Base-by-base conservation (phyloP, 139 green algal genomes). In the Picochlorum sp. region DNA sequence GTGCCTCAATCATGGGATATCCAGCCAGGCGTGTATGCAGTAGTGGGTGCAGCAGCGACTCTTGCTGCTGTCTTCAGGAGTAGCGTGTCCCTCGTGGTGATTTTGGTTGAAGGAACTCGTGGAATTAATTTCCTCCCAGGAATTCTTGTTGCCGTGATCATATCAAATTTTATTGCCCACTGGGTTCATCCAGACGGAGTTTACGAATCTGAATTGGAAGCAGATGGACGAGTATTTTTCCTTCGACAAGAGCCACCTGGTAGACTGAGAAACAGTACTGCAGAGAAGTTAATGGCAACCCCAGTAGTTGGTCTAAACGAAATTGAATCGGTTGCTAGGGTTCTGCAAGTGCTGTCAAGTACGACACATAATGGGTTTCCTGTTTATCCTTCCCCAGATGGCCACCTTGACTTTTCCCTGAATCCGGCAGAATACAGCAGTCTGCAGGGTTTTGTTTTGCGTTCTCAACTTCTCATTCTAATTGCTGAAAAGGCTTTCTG, bases 321-420 rank as follows among this genome's bases (percentile, higher is more conserved):
- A 3, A 24, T 95, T 1, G 85, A 85, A 71, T 63, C 35, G 5
- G 72, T 87, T 5, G 54, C 47, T 6, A 56, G 60, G 0, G 62
- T 95, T n/a, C 43, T 87, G 25, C 26, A 77, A 4, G 69, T 87
- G 32, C 71, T 97, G 57, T 53, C 64, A 7, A 40, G 26, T 61
- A 85, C 72, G 18, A 77, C 59, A 0, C 85, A 94, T 77, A 95
- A 94, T 70, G 89, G 85, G 37, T 97, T 95, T 70, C 86, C 88
- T 0, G 80, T 97, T 20, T 70, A 32, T 53, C 12, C 44, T 2
- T 33, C 20, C n/a, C n/a, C n/a, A n/a, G n/a, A n/a, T n/a, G 85
- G 6, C 61, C 61, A 32, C 41, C 64, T 14, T 7, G 41, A 33
- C 50, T 28, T 18, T 58, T 14, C n/a, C 10, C n/a, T 28, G 16